Evolutionary conservation across 164 flowering plant species (phyloP), one percentile per base, ranked within the genome.

Genomic region (Platanus orientalis): DNA sequence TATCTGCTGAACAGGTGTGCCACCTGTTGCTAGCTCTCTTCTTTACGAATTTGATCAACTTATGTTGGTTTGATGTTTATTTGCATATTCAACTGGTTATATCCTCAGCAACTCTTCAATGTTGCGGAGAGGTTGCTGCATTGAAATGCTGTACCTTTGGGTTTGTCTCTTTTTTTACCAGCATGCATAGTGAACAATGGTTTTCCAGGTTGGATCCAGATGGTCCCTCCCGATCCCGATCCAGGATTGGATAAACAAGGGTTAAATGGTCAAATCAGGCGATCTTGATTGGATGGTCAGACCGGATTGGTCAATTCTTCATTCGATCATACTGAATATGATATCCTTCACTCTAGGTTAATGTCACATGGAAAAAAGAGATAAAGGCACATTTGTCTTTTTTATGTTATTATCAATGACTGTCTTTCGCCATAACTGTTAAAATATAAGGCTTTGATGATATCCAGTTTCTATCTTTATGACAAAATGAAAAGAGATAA

Each of bases 1-100:
- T 78, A 52, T 58, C 83, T 45, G 84, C 77, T 51, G 87, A 84
- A 61, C 70, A 76, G 93, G 96, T 87, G 68, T 73, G 62, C 2
- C 53, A 52, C 62, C 1, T 61, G 25, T 50, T 53, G 29, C 36
- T 63, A 9, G 14, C 34, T 23, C 21, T 20, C 7, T 48, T 9
- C 10, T 56, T 48, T 14, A 9, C 42, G 24, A 19, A 48, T n/a
- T 14, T 5, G 14, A 10, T 12, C 47, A n/a, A 36, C 32, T 42
- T 20, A 6, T 27, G 11, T 44, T 23, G 19, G 34, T 42, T 57
- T 13, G 23, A 53, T 10, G 9, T 51, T 26, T 29, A 20, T 42
- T 64, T 23, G 21, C 57, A 51, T 45, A 45, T 17, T 45, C 20
- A 16, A 45, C 20, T 16, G 16, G 49, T 5, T 10, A 13, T 51